Evolutionary conservation across 2,329 filamentous ascomycete species (phyloP).

Genomic region (Clonostachys sp.): DNA sequence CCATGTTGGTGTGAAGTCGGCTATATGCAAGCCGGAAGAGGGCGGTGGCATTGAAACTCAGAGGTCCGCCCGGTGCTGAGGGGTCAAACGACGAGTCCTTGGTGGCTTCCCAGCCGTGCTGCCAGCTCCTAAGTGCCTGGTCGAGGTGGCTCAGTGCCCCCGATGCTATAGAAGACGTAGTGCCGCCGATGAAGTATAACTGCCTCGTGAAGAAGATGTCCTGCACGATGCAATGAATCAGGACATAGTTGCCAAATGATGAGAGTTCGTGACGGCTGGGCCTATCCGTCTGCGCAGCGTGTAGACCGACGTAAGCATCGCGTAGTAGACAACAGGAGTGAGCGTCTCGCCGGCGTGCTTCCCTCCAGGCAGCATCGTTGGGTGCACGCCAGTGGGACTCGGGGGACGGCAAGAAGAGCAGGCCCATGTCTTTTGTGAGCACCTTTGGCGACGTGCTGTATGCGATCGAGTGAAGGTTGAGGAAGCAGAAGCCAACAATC

Average conservation of each 20-base stretch:
- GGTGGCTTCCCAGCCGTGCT: not conserved
- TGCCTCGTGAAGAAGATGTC: not conserved
- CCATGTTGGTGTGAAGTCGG: not conserved
- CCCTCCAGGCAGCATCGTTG: not conserved
- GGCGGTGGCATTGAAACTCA: not conserved
- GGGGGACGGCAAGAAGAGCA: not conserved
- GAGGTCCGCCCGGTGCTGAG: not conserved
- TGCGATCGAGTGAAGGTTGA: conserved; percentile 57
- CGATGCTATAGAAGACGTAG: not conserved
- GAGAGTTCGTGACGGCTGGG: not conserved
- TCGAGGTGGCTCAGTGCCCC: not conserved
- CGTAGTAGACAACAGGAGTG: not conserved
- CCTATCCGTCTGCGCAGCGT: not conserved
- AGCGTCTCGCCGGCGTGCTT: not conserved
- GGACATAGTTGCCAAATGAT: not conserved
- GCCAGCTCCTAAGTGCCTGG: not conserved
- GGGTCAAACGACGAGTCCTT: not conserved
- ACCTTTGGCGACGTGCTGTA: conserved; percentile 57
- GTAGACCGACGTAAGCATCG: not conserved
- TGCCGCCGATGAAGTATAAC: not conserved
- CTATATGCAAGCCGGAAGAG: not conserved
- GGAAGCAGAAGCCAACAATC: conserved; percentile 56
- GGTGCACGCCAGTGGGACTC: not conserved
- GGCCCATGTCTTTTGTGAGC: conserved; percentile 51
- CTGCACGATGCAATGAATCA: not conserved